These are phyloP conservation scores for Sugiyamaella castrensis DNA, from an alignment of 1,139 yeast genomes.

Conservation along the genomic window DNA sequence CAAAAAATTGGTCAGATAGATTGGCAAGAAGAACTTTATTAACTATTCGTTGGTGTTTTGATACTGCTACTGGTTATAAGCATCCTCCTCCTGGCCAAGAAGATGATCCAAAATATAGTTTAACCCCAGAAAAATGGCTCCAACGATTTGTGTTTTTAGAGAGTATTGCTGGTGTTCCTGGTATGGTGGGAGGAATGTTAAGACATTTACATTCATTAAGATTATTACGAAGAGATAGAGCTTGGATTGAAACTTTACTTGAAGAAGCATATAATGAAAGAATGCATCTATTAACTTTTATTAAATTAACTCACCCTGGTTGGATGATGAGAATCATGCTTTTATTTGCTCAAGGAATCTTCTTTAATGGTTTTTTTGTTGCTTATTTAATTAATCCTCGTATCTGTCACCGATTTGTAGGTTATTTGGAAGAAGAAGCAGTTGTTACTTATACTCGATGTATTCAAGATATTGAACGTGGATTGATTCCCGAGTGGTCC, in stretches of 20 bases:
- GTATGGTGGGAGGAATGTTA: conserved; percentile 58
- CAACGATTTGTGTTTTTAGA: conserved; percentile 68
- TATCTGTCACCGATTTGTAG: conserved; percentile 73
- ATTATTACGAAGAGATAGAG: conserved; percentile 58
- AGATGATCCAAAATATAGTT: conserved; percentile 48
- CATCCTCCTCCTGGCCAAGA: conserved; percentile 47
- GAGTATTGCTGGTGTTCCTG: conserved; percentile 76
- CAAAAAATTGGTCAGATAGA: conserved; percentile 49
- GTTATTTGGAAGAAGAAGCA: conserved; percentile 77
- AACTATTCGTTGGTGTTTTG: conserved; percentile 52
- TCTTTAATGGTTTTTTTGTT: conserved; percentile 63
- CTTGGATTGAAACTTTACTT: conserved; percentile 70
- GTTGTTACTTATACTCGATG: conserved; percentile 68
- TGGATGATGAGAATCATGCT: conserved; percentile 55
- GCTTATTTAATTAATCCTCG: conserved; percentile 58
- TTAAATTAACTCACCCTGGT: conserved; percentile 63
- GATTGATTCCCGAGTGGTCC: conserved; percentile 51
- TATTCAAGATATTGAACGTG: conserved; percentile 51
- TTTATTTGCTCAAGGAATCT: conserved; percentile 68
- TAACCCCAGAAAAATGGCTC: conserved; percentile 67
- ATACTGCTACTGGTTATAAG: conserved; percentile 62
- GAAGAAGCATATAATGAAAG: conserved; percentile 81
- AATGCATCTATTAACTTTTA: conserved; percentile 71
- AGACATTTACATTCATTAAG: conserved; percentile 38
- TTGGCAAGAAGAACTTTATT: conserved; percentile 50